phyloP scores from a whole-genome alignment of 2,329 filamentous ascomycete genomes.

The Beauveria asiatica region DNA sequence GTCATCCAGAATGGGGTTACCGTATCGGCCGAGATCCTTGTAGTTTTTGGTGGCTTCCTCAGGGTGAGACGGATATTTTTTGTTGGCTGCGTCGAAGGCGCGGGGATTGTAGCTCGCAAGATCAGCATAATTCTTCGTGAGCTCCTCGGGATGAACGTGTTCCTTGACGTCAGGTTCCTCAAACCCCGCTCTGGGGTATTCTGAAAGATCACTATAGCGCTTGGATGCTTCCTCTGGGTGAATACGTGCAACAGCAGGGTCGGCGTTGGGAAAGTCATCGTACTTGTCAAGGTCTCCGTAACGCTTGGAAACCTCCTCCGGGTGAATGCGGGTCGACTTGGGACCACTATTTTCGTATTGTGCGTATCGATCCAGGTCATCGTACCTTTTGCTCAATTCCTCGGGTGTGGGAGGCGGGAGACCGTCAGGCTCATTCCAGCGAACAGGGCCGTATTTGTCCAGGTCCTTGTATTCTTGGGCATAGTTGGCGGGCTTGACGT shows the following conservation, averaged over 20 bases:
- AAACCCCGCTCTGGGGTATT: constrained; percentile 24
- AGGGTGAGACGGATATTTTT: constrained; percentile 21
- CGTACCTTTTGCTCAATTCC: constrained; percentile 30
- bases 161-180: constrained; percentile 19
- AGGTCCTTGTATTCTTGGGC: constrained; percentile 33
- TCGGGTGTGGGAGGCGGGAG: constrained; percentile 24
- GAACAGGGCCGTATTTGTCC: constrained; percentile 28
- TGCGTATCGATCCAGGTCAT: constrained; percentile 28
- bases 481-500: constrained; percentile 20
- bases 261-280: constrained; percentile 19
- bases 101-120: constrained; percentile 31
- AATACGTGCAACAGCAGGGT: constrained; percentile 16
- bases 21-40: constrained; percentile 19
- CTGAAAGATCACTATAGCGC: constrained; percentile 25
- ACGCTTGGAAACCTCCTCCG: constrained; percentile 23
- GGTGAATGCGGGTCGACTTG: constrained; percentile 17
- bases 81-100: constrained; percentile 21
- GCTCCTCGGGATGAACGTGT: constrained; percentile 29
- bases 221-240: constrained; percentile 26
- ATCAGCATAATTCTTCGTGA: constrained; percentile 32
- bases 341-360: constrained; percentile 16
- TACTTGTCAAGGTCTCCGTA: constrained; percentile 29
- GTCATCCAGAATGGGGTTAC: constrained; percentile 17
- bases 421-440: constrained; percentile 33
- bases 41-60: constrained; percentile 22